Evolutionary conservation across 2,329 filamentous ascomycete genomes (phyloP).

Genomic region (Xylariales sp.): DNA sequence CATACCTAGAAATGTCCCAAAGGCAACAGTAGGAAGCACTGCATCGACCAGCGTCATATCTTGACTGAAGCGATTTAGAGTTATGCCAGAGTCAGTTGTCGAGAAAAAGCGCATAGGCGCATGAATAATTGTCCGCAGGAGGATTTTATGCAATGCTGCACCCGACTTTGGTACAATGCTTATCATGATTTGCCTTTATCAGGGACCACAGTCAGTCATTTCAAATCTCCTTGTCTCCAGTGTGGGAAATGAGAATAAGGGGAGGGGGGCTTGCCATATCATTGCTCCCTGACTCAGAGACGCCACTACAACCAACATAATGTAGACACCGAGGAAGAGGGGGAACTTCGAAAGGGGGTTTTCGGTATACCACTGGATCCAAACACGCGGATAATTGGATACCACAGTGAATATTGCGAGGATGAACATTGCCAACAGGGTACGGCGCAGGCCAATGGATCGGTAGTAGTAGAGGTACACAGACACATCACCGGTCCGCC

Average conservation of each 20-base stretch:
- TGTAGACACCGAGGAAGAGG: conserved; percentile 18
- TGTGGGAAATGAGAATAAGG: too few relatives aligned
- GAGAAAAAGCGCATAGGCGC: conserved; percentile 29
- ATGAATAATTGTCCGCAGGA: conserved; percentile 24
- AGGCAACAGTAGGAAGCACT: conserved; percentile 30
- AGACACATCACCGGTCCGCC: conserved; percentile 26
- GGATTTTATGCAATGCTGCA: conserved; percentile 7
- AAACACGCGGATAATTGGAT: too few relatives aligned
- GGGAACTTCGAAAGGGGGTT: conserved; percentile 18
- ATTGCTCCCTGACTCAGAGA: too few relatives aligned
- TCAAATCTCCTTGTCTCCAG: too few relatives aligned
- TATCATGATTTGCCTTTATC: neutral
- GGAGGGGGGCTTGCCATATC: too few relatives aligned
- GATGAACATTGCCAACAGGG: too few relatives aligned
- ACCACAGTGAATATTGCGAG: too few relatives aligned
- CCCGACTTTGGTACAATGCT: conserved; percentile 31
- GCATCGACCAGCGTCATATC: conserved; percentile 40
- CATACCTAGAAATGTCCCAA: conserved; percentile 22
- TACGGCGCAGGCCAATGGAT: too few relatives aligned
- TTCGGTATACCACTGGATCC: too few relatives aligned
- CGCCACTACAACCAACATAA: conserved; percentile 11
- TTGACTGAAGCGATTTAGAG: conserved; percentile 39
- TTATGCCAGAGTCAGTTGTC: conserved; percentile 32
- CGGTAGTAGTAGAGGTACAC: conserved; percentile 34
- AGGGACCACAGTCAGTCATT: too few relatives aligned